Base-by-base conservation (phyloP, 148 eudicot genomes). In the Rhododendron ovatum region DNA sequence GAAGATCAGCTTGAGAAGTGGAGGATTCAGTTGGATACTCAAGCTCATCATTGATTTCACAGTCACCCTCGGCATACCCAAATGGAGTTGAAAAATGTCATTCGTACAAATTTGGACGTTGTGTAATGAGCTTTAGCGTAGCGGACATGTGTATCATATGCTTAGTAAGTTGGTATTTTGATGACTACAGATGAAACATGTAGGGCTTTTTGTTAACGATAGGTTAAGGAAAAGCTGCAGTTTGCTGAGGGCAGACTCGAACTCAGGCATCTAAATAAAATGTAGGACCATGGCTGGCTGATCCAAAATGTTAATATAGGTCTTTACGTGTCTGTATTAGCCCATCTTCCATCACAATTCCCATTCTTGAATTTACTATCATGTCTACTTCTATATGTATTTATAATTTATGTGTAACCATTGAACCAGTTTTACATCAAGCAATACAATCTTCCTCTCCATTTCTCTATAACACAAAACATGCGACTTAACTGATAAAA, bases 1-100 rank as follows among this genome's bases (percentile, higher is more conserved):
- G n/a, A 78, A 78, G 50, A 78, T 41, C 53, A 41, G 47, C 81
- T 43, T 43, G 80, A 77, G 51, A 77, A 77, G 80, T 77, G 53
- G 14, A 77, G 53, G 80, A 77, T 77, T 75, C 48, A 76, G 45
- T 37, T 76, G 79, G n/a, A 76, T 76, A 76, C 39, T 76, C 47
- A 18, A 39, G 79, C 79, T 76, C 48, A 18, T 37, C 79, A 37
- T 18, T 17, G 26, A 69, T 22, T 18, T 17, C 35, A 73, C 10
- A 33, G 20, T 73, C 77, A 33, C 6, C 77, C 22, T 73, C 22
- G 7, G 77, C 13, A 15, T 73, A 73, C 24, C 77, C 20, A 33
- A 73, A 30, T 73, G 78, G 47, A 37, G 45, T 33, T 1, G 24
- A 37, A 75, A 75, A 18, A 33, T 28, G 37, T 28, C 17, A 10